A percentile compares a stretch with the other conserved stretches of the same genome.
These are phyloP conservation scores for Lathyrus oleraceus DNA, from an alignment of 306 rosid genomes.

Conservation along the genomic window DNA sequence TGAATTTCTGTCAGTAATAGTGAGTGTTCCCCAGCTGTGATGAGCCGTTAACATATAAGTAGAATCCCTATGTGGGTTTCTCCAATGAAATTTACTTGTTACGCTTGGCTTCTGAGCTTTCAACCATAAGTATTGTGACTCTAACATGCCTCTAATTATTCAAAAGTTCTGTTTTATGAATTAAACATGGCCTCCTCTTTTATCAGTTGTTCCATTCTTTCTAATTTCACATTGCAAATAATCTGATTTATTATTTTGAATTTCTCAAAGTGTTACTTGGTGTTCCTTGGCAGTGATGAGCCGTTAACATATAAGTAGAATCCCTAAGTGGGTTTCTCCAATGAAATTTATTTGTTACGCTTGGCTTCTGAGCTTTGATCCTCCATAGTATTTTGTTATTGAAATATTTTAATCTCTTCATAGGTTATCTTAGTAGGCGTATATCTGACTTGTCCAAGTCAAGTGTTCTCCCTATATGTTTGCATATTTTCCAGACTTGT, in stretches of 20 bases:
- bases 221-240: background rate
- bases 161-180: no score
- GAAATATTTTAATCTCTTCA: background rate
- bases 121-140: background rate
- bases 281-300: conserved; percentile 48
- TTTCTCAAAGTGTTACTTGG: no score
- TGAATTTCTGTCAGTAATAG: background rate
- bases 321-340: conserved; percentile 35
- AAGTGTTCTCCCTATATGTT: background rate
- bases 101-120: conserved; percentile 71
- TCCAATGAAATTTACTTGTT: conserved; percentile 52
- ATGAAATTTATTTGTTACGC: conserved; percentile 57
- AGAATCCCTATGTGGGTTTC: conserved; percentile 24
- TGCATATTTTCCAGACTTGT: background rate
- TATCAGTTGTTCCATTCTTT: background rate
- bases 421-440: background rate
- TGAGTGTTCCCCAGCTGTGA: conserved; percentile 15
- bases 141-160: no score
- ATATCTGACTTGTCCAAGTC: background rate
- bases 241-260: no score
- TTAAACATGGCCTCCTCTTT: background rate
- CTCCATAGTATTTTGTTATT: background rate
- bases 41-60: conserved; percentile 54
- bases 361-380: conserved; percentile 62
- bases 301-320: conserved; percentile 47